Evolutionary conservation across 768 basidiomycete species (phyloP), one percentile per base, ranked within the genome.

Genomic region (Candolleomyces aberdarensis): DNA sequence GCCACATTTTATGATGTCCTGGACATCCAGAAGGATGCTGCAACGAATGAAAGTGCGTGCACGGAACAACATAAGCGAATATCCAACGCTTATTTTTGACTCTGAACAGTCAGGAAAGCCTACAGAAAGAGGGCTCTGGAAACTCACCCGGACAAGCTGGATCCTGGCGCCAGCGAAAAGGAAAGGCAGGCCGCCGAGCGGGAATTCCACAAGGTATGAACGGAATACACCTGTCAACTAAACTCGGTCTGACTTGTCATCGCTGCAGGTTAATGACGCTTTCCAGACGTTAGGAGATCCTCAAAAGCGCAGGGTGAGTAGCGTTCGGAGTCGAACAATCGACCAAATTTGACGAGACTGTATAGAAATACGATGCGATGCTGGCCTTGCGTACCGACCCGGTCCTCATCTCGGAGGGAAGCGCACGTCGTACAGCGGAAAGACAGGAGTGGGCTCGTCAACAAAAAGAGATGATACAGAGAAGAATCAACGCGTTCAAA

Each of bases 101-200:
- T n/a, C 46, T 41, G 20, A 9, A 13, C 63, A 88, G 88, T 90
- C 59, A 83, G 86, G 55, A 85, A 78, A 65, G 87, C 86, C 1
- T 90, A 89, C 70, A 85, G 82, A 66, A 82, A 81, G 62, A 85
- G 82, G 65, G 87, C 83, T 10, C 75, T 90, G 29, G 85, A 87
- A 69, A 89, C 89, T 1, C 88, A 90, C 68, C 88, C 88, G 10
- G 88, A 90, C 65, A 89, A 88, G 65, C 81, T 89, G 51, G 82
- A 82, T 11, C 84, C 80, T 41, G 72, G 72, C 32, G 82, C 83
- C 8, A 80, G 74, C 47, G 78, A 80, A 48, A 72, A 76, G 59
- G 82, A 83, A 61, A 85, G 81, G 67, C 77, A 79, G 58, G 75
- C 68, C 19, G 84, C 87, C 8, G 82, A 83, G 66, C 78, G 78